Base-by-base conservation (phyloP, 768 basidiomycete genomes). In the Trametes gibbosa region DNA sequence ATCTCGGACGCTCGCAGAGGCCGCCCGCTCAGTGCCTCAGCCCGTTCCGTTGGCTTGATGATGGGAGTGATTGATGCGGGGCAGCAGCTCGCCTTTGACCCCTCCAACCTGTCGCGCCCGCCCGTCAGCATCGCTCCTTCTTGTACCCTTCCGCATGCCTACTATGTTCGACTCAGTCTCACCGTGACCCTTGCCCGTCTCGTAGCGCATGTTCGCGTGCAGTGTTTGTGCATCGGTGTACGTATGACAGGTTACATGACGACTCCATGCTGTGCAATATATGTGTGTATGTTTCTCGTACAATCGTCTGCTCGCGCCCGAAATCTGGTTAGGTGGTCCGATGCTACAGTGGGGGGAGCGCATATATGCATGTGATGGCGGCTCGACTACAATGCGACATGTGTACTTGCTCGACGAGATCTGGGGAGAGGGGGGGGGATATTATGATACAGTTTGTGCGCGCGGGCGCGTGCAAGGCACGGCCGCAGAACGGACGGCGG, bases 391-490 rank as follows among this genome's bases (percentile, higher is more conserved):
- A 23, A 55, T 48, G 46, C 54, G 24, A 41, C 39, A 34, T 37
- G 39, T 35, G 46, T 25, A 23, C 14, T 29, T 56, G 35, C 47
- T 49, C 25, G 47, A 29, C 29, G 47, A 29, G n/a, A 34, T 41
- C 55, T 35, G 37, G 51, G 41, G 46, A 49, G 49, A n/a, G n/a
- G n/a, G n/a, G n/a, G n/a, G n/a, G n/a, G n/a, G n/a, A n/a, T n/a
- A n/a, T n/a, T 56, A 56, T 56, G 55, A 56, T 56, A 56, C 55
- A 56, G 55, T 56, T 48, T 56, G 55, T 32, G 29, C 29, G 29
- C 37, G 37, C 37, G 29, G 13, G 23, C 46, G 46, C 46, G 54
- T 47, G 47, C 49, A 27, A 56, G 54, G 54, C 49, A 56, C 55
- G n/a, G 49, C 47, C 37, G 35, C 53, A 17, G 37, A 35, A 24